Conservation (phyloP, 148 eudicot species). For the Rhododendron simsii region DNA sequence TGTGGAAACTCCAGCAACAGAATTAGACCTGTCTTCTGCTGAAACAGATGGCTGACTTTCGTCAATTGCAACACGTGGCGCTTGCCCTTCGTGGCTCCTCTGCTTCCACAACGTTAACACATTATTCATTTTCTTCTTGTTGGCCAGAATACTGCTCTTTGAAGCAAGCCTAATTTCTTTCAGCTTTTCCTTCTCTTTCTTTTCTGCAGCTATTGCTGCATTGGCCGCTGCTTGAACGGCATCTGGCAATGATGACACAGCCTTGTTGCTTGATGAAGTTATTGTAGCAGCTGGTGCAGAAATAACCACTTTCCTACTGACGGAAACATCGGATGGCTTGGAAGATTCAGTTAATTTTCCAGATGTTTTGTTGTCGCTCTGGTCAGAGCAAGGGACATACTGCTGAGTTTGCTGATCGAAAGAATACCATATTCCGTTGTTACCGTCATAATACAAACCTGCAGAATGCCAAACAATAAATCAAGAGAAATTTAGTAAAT, state of each 20-base stretch:
- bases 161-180: slow-evolving; percentile 97
- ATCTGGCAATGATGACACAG: slow-evolving; percentile 66
- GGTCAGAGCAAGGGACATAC: slow-evolving; percentile 78
- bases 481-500: not conserved
- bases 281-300: slow-evolving; percentile 97
- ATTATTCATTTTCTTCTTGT: slow-evolving; percentile 94
- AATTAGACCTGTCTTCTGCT: slow-evolving; percentile 52
- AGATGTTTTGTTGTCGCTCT: slow-evolving; percentile 39
- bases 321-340: slow-evolving; percentile 54
- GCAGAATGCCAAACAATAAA: slow-evolving; percentile 11
- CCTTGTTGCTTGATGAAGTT: slow-evolving; percentile 55
- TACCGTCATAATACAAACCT: slow-evolving; percentile 96
- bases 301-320: slow-evolving; percentile 62
- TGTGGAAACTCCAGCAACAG: slow-evolving; percentile 21
- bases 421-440: slow-evolving; percentile 84
- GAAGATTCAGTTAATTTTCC: slow-evolving; percentile 43
- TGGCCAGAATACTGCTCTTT: slow-evolving; percentile 85
- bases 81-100: slow-evolving; percentile 95
- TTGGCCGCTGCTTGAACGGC: slow-evolving; percentile 98
- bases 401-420: slow-evolving; percentile 83
- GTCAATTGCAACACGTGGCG: slow-evolving; percentile 79
- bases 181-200: slow-evolving; percentile 82
- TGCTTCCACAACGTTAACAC: slow-evolving; percentile 95
- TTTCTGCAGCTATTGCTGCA: slow-evolving; percentile 96
- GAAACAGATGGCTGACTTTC: slow-evolving; percentile 40